Evolutionary conservation across 305 asterid species (phyloP), one percentile per base, ranked within the genome.

Genomic region (Rubia peregrina): DNA sequence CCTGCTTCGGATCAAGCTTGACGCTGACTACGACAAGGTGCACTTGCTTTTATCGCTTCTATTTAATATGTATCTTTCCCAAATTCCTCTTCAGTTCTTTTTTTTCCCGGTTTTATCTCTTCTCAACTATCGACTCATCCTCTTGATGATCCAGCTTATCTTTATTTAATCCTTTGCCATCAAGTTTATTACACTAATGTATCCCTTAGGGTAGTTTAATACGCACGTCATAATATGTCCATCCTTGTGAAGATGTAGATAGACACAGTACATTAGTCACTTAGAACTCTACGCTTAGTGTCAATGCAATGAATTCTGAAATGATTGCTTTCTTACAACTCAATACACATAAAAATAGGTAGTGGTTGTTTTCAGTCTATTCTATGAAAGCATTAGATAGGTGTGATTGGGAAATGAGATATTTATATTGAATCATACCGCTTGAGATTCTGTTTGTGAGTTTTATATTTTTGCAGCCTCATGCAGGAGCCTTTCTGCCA

Each of bases 401-500:
- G 10, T 22, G 8, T 38, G 26, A 19, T 68, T 16, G 61, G 17
- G 12, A 19, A 48, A 11, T 51, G 19, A 48, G 59, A 67, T 48
- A 48, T 67, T 44, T 48, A 48, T 19, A 33, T 14, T 64, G 75
- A 65, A 41, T 56, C 51, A 51, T 65, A 33, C 78, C 77, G 65
- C 41, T 78, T 79, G 72, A 71, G 75, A 77, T 82, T 65, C 82
- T 87, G 78, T 84, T 80, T 85, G 87, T 87, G 88, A 87, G 82
- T 87, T 87, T 86, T 89, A 91, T 84, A 87, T 85, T 80, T 87
- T 78, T 90, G 95, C 99, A 94, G 99, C 96, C 97, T 94, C 82
- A 91, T 94, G 98, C 99, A 89, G 97, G 98, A 94, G 95, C 99
- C 98, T 56, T 94, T 94, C 78, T 85, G 97, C 98, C 91, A 95